phyloP scores from a whole-genome alignment of 805 yeast species.

The Suhomyces sp. region DNA sequence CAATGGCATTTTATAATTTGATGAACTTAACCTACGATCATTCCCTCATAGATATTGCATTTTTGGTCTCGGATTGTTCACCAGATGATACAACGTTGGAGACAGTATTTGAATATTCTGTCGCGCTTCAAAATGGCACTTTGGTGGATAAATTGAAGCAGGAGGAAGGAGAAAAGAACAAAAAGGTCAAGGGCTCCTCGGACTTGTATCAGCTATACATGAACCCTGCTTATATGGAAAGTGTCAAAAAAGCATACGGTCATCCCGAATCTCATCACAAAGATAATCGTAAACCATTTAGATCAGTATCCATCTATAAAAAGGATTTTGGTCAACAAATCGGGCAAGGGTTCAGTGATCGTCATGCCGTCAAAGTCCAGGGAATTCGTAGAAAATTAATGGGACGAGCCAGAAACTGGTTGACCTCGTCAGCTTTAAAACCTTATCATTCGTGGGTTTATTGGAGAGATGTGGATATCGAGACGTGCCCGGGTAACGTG shows the following conservation, averaged over 20 bases:
- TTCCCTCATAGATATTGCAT: constrained; percentile 72
- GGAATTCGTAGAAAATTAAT: constrained; percentile 79
- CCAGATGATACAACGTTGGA: constrained; percentile 64
- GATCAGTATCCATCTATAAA: constrained; percentile 74
- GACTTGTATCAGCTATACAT: constrained; percentile 68
- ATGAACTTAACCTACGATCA: constrained; percentile 88
- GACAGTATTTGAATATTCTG: constrained; percentile 60
- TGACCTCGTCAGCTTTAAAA: constrained; percentile 66
- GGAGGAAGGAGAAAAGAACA: constrained; percentile 34
- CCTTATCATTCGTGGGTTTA: constrained; percentile 90
- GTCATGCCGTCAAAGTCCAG: constrained; percentile 83
- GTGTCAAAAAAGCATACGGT: constrained; percentile 55
- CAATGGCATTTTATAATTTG: constrained; percentile 79
- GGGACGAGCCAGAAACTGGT: constrained; percentile 89
- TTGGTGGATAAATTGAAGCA: constrained; percentile 47
- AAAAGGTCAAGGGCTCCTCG: constrained; percentile 49
- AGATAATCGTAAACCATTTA: constrained; percentile 64
- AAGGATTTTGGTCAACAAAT: constrained; percentile 82
- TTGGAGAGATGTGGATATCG: constrained; percentile 88
- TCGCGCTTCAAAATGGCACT: constrained; percentile 69
- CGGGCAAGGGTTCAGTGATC: constrained; percentile 80
- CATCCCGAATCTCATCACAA: constrained; percentile 58
- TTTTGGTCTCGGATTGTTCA: constrained; percentile 77
- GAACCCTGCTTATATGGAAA: constrained; percentile 59
- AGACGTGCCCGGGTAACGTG: constrained; percentile 74